Conservation (phyloP, 129 eudicot genomes). For the Chrysanthemum lavandulifolium region DNA sequence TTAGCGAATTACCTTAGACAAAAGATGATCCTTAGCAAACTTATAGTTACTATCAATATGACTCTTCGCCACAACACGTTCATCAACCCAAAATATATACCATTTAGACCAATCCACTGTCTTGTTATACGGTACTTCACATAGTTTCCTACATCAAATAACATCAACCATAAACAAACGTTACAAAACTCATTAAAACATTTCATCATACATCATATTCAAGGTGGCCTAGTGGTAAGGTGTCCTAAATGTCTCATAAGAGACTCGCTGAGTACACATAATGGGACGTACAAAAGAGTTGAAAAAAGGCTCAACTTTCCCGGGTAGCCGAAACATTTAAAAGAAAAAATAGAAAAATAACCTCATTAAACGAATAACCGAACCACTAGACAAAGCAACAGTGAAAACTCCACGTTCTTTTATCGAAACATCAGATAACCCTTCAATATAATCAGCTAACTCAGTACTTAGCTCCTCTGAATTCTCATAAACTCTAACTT, state of each 20-base stretch:
- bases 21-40: constrained; percentile 54
- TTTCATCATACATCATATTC: too few species aligned
- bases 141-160: constrained; percentile 40
- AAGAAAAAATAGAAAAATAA: not conserved
- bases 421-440: constrained; percentile 55
- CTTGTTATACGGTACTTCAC: constrained; percentile 52
- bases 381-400: constrained; percentile 82
- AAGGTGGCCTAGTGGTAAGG: too few species aligned
- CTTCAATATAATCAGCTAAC: constrained; percentile 67
- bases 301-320: too few species aligned
- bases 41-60: constrained; percentile 66
- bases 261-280: too few species aligned
- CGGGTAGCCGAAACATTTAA: too few species aligned
- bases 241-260: too few species aligned
- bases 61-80: constrained; percentile 55
- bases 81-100: constrained; percentile 67
- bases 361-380: constrained; percentile 62
- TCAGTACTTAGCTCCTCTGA: constrained; percentile 55
- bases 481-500: constrained; percentile 56
- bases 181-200: not conserved
- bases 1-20: constrained; percentile 43
- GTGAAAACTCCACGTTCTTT: constrained; percentile 70
- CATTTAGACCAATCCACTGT: constrained; percentile 71
- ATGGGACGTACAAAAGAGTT: too few species aligned
- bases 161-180: not conserved